These are phyloP conservation scores for Tulasnella sp. DNA, from an alignment of 768 basidiomycete genomes.

Conservation along the genomic window DNA sequence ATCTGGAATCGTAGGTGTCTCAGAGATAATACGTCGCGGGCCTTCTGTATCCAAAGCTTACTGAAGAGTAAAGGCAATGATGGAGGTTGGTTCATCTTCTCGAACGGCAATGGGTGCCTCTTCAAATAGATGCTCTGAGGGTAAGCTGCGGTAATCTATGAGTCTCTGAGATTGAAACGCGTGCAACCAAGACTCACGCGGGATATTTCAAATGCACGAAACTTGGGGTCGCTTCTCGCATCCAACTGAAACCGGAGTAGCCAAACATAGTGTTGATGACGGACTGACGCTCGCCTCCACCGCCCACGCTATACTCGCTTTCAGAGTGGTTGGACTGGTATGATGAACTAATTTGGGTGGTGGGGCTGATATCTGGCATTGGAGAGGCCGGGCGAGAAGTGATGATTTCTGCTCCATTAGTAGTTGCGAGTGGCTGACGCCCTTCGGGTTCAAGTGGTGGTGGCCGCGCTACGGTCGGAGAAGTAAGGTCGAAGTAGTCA, in stretches of 20 bases:
- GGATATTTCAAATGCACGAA: conserved; percentile 16
- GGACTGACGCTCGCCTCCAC: neutral
- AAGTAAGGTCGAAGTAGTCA: neutral
- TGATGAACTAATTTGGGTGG: neutral
- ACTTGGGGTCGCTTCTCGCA: conserved; percentile 12
- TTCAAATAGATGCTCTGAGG: conserved; percentile 75
- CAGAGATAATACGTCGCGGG: neutral
- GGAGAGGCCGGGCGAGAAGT: conserved; percentile 8
- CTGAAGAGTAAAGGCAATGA: conserved; percentile 91
- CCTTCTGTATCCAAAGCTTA: conserved; percentile 28
- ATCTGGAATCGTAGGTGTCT: conserved; percentile 34
- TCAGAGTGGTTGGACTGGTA: conserved; percentile 6
- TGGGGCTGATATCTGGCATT: neutral
- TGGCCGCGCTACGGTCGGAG: neutral
- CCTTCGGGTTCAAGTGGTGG: neutral
- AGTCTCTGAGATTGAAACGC: neutral
- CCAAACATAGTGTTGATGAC: conserved; percentile 13
- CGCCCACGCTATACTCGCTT: conserved; percentile 8
- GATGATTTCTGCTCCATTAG: neutral
- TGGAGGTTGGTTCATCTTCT: conserved; percentile 95
- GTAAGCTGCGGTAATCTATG: neutral
- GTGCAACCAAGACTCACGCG: conserved; percentile 7
- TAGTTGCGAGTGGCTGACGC: neutral
- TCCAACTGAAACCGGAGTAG: conserved; percentile 16
- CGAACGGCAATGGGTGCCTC: conserved; percentile 92